Conservation (phyloP, 768 basidiomycete genomes). For the Lactarius vividus region DNA sequence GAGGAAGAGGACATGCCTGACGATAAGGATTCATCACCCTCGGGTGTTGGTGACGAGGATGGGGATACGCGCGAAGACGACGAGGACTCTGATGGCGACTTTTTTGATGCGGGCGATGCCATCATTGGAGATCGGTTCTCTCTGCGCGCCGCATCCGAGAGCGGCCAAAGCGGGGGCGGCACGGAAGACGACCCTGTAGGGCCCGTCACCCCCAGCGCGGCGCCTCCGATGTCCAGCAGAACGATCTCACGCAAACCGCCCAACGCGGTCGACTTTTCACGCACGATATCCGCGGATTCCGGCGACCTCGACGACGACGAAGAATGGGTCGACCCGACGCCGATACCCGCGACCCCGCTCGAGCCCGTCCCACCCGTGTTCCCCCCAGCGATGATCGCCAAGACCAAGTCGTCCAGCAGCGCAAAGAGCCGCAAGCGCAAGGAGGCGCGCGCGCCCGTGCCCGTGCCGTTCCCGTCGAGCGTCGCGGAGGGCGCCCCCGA, state of each 20-base stretch:
- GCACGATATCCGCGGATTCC: constrained; percentile 37
- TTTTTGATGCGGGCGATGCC: constrained; percentile 46
- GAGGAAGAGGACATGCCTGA: constrained; percentile 58
- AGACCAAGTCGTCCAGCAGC: constrained; percentile 29
- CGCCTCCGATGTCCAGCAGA: constrained; percentile 28
- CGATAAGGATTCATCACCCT: constrained; percentile 35
- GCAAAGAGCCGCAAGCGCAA: constrained; percentile 42
- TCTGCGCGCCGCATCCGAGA: constrained; percentile 37
- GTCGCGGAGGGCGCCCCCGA: constrained; percentile 20
- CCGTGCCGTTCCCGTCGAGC: constrained; percentile 26
- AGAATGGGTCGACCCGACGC: constrained; percentile 67
- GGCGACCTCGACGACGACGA: constrained; percentile 46
- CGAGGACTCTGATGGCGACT: constrained; percentile 45
- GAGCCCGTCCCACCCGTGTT: constrained; percentile 13
- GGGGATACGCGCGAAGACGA: constrained; percentile 33
- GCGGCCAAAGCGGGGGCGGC: constrained; percentile 53
- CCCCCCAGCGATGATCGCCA: constrained; percentile 21
- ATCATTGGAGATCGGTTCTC: constrained; percentile 43
- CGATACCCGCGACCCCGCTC: constrained; percentile 37
- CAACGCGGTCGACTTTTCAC: constrained; percentile 34
- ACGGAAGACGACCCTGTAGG: constrained; percentile 72
- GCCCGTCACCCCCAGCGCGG: constrained; percentile 66
- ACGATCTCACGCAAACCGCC: constrained; percentile 30
- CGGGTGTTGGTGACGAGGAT: constrained; percentile 1
- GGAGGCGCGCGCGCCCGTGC: constrained; percentile 34